Evolutionary conservation across 1,284 basidiomycete species (phyloP).

Genomic region (Ceratobasidium sp.): DNA sequence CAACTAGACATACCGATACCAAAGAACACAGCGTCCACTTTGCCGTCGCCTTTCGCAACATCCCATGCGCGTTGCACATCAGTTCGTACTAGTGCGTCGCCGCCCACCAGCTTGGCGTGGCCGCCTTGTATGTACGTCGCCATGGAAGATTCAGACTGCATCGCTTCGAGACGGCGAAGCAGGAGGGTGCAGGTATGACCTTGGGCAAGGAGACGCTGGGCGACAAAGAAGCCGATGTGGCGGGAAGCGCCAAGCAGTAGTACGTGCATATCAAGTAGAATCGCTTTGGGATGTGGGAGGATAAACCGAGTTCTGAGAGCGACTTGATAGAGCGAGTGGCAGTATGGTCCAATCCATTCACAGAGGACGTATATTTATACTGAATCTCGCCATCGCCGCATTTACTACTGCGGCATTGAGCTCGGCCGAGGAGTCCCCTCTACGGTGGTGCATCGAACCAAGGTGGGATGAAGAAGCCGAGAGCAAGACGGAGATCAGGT

Average conservation of each 20-base stretch:
- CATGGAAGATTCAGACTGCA: constrained; percentile 57
- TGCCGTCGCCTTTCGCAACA: constrained; percentile 49
- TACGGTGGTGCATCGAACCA: no score
- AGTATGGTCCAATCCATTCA: no score
- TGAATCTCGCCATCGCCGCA: no score
- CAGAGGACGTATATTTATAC: no score
- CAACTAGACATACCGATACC: constrained; percentile 54
- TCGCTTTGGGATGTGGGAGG: no score
- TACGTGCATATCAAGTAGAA: constrained; percentile 43
- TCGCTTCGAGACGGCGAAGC: constrained; percentile 55
- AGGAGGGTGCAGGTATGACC: constrained; percentile 62
- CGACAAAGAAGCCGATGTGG: constrained; percentile 64
- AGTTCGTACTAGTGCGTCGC: constrained; percentile 58
- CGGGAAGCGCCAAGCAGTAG: constrained; percentile 43
- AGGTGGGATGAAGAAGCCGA: no score
- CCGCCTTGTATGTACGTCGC: constrained; percentile 55
- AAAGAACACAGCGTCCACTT: constrained; percentile 59
- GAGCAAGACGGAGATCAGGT: no score
- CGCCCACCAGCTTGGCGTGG: constrained; percentile 57
- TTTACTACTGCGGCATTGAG: no score
- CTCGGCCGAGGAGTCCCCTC: no score
- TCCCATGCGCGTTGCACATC: constrained; percentile 59
- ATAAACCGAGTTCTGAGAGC: no score
- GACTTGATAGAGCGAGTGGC: constrained; percentile 45
- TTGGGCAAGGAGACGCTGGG: constrained; percentile 57